Base-by-base conservation (phyloP, 2,329 filamentous ascomycete species). In the Scedosporium apiospermum region DNA sequence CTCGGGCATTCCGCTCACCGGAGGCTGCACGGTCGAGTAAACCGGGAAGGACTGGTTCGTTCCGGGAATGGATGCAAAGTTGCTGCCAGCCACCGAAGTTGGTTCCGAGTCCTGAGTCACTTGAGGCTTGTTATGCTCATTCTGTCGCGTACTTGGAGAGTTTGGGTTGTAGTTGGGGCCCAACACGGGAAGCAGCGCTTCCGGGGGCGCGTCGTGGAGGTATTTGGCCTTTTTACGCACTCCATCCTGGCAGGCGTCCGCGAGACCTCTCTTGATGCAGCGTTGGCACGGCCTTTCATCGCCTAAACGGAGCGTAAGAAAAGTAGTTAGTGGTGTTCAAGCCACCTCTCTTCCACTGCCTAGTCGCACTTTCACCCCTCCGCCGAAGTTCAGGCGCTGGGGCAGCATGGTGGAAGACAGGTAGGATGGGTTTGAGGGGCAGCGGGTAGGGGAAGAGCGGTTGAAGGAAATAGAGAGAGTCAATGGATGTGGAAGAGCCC, bases 161-260 rank as follows among this genome's bases (percentile, higher is more conserved):
- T 74, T 80, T 71, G 82, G 83, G 70, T 88, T 90, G 69, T 85
- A 88, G 65, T 82, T 86, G 34, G 87, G 85, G 4, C 88, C 87
- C 58, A 95, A 82, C 51, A 95, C 91, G n/a, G 93, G 91, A 71
- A 93, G 84, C 65, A 97, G 80, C 57, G 92, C 92, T 73, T 96
- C 92, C 61, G 91, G 86, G 42, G 93, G 93, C 27, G 93, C 92
- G 81, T 98, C 95, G 71, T 98, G 93, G 63, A 99, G 89, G 74
- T 99, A 99, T 75, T 99, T 99, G 61, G 95, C 95, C 82, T 98
- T 99, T 77, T 99, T 99, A 66, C 95, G 89, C 60, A 98, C 92
- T 62, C 95, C 95, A 72, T 99, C 95, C 74, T 96, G 92, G 71
- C 95, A 99, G 65, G 86, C 86, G 73, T 96, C 92, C 70, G 92